phyloP scores from a whole-genome alignment of 2,329 filamentous ascomycete species.

The Fusarium irregulare region DNA sequence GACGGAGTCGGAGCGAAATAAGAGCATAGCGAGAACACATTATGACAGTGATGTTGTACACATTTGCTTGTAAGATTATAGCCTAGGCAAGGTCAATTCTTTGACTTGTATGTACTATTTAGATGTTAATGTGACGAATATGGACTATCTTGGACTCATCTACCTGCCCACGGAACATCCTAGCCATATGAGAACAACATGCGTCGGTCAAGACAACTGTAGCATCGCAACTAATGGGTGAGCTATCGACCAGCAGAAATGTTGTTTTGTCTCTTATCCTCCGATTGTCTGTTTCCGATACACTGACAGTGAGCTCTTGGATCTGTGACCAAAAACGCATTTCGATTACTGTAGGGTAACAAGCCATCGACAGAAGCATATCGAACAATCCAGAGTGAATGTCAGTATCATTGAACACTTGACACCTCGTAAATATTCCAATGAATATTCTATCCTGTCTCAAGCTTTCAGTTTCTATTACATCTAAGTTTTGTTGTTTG shows the following conservation, averaged over 20 bases:
- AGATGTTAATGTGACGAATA: neutral
- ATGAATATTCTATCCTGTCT: neutral
- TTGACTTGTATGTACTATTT: neutral
- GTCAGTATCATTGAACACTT: neutral
- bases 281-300: neutral
- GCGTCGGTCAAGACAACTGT: too few species aligned
- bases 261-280: neutral
- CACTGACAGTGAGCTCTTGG: neutral
- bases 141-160: neutral
- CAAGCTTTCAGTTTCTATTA: neutral
- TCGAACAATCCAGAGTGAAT: neutral
- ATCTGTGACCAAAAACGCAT: neutral
- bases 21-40: neutral
- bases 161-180: too few species aligned
- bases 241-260: neutral
- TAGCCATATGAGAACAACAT: neutral
- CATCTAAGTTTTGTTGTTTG: neutral
- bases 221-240: neutral
- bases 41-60: slow-evolving; percentile 7
- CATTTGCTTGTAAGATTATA: slow-evolving; percentile 20
- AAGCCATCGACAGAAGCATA: neutral
- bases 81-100: neutral
- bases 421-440: neutral
- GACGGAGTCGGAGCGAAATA: slow-evolving; percentile 63
- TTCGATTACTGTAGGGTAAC: neutral